Percentiles rank a stretch among this genome's conserved stretches.
phyloP scores from a whole-genome alignment of 2,329 filamentous ascomycete species.

The Xylaria sp. region DNA sequence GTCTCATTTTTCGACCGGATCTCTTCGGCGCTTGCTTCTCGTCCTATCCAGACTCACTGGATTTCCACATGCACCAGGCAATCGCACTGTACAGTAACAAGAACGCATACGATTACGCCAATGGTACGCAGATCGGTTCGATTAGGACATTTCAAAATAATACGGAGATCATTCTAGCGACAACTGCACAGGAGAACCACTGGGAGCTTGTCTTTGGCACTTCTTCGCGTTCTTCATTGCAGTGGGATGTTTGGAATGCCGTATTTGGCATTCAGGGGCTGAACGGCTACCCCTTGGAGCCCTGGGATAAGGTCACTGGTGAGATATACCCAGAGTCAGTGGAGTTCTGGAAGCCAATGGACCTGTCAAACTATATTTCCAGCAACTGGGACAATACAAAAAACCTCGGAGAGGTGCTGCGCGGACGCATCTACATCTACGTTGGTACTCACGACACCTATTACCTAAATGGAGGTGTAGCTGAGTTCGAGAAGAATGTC shows the following conservation, averaged over 20 bases:
- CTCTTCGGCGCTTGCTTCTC: slow-evolving; percentile 45
- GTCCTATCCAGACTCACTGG: slow-evolving; percentile 41
- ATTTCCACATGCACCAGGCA: slow-evolving; percentile 40
- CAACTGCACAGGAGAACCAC: slow-evolving; percentile 42
- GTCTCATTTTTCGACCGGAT: slow-evolving; percentile 40
- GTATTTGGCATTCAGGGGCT: slow-evolving; percentile 42
- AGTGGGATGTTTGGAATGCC: slow-evolving; percentile 44
- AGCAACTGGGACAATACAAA: slow-evolving; percentile 36
- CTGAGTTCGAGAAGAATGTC: slow-evolving; percentile 36
- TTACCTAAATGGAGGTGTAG: slow-evolving; percentile 40
- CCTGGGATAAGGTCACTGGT: slow-evolving; percentile 44
- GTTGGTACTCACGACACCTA: slow-evolving; percentile 43
- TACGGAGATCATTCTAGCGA: slow-evolving; percentile 31
- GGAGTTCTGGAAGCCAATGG: slow-evolving; percentile 39
- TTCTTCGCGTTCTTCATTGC: slow-evolving; percentile 38
- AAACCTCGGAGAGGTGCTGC: slow-evolving; percentile 38
- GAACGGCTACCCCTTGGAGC: slow-evolving; percentile 41
- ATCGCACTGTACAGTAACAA: slow-evolving; percentile 40
- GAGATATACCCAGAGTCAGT: slow-evolving; percentile 41
- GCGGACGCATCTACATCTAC: slow-evolving; percentile 38
- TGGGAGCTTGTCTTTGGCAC: slow-evolving; percentile 44
- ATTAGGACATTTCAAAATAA: slow-evolving; percentile 34
- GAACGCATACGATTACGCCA: slow-evolving; percentile 38
- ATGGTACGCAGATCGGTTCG: slow-evolving; percentile 35
- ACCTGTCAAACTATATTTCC: slow-evolving; percentile 37